phyloP scores from a whole-genome alignment of 2,329 filamentous ascomycete species.

The Verticillium isaacii region DNA sequence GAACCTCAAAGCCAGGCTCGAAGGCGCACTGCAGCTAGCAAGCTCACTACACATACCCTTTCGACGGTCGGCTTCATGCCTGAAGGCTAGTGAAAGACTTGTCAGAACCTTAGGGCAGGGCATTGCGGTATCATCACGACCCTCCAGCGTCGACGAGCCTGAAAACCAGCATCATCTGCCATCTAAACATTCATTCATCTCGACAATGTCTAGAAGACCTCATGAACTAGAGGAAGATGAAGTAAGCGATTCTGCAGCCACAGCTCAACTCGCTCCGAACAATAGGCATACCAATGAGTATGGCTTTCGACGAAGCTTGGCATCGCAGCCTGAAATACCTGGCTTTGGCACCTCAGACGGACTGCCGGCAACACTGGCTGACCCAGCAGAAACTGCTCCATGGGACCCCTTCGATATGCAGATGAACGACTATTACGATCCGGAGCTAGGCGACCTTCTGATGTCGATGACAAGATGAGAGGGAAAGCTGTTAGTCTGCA shows the following conservation, averaged over 20 bases:
- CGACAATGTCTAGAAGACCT: not conserved
- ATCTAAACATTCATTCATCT: not conserved
- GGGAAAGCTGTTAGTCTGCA: not conserved
- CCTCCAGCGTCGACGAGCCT: not conserved
- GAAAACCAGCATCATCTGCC: not conserved
- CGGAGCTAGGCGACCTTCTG: constrained; percentile 1
- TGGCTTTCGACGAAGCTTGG: not conserved
- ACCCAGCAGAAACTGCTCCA: not conserved
- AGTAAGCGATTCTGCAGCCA: not conserved
- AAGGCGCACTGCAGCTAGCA: not conserved
- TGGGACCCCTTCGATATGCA: constrained; percentile 6
- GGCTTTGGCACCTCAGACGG: not conserved
- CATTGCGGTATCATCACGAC: not conserved
- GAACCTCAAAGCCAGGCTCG: not conserved
- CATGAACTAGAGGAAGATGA: not conserved
- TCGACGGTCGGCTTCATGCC: not conserved
- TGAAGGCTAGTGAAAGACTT: not conserved
- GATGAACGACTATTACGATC: constrained; percentile 2
- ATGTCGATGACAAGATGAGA: not conserved
- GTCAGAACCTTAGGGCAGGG: not conserved
- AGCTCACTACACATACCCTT: not conserved
- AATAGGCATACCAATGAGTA: not conserved
- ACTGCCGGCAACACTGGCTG: not conserved
- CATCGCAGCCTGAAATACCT: not conserved
- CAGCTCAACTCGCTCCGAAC: not conserved